Evolutionary conservation across 208 protist species (phyloP).

Genomic region (Sergeia podlipaevii): DNA sequence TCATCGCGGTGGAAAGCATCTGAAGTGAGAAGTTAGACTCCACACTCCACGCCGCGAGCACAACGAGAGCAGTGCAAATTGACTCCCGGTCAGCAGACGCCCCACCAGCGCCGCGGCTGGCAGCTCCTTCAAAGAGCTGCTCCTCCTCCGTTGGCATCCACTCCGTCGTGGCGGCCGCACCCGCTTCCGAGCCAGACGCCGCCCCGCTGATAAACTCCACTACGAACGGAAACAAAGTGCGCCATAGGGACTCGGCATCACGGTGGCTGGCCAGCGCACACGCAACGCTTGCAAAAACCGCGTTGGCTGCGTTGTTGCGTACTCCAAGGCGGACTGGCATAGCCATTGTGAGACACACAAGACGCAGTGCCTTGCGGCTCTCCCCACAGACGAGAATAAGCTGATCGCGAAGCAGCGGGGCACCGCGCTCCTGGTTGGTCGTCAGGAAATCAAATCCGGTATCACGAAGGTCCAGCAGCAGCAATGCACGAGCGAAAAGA

Average conservation of each 20-base stretch:
- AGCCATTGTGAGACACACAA: constrained; percentile 57
- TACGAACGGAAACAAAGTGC: constrained; percentile 68
- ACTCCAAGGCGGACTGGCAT: constrained; percentile 46
- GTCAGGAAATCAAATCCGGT: constrained; percentile 80
- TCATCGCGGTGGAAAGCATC: constrained; percentile 54
- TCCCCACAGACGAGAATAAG: constrained; percentile 66
- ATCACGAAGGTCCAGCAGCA: constrained; percentile 82
- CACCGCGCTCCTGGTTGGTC: constrained; percentile 75
- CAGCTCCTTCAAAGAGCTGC: constrained; percentile 6
- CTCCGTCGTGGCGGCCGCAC: background rate
- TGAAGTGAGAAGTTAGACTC: constrained; percentile 59
- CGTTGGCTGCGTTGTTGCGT: constrained; percentile 66
- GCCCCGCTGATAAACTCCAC: constrained; percentile 57
- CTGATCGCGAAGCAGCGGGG: constrained; percentile 68
- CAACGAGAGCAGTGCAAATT: constrained; percentile 62
- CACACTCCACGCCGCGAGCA: constrained; percentile 61
- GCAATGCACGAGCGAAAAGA: constrained; percentile 67
- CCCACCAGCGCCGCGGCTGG: background rate
- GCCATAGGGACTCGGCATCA: constrained; percentile 66
- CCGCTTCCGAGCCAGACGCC: constrained; percentile 15
- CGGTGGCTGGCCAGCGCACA: constrained; percentile 46
- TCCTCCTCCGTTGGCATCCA: too few species aligned
- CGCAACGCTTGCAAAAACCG: constrained; percentile 73
- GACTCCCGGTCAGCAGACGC: constrained; percentile 28
- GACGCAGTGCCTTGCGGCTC: constrained; percentile 66